These are phyloP conservation scores for Hanseniaspora meyeri DNA, from an alignment of 805 yeast species.

Conservation along the genomic window DNA sequence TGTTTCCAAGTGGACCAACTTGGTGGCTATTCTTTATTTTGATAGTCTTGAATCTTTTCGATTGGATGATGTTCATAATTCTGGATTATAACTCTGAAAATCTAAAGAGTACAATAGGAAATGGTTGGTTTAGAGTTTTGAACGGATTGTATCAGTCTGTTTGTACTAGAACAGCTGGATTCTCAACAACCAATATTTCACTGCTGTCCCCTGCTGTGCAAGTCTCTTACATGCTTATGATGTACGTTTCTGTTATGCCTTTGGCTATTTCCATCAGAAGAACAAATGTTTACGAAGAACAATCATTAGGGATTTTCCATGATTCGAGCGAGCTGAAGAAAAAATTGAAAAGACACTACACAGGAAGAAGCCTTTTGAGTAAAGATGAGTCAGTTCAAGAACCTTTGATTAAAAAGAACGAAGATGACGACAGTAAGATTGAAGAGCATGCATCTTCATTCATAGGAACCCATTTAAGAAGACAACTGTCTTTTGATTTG, in stretches of 20 bases:
- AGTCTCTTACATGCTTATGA: conserved; percentile 88
- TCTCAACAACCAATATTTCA: conserved; percentile 58
- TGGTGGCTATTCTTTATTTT: conserved; percentile 84
- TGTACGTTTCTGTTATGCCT: conserved; percentile 95
- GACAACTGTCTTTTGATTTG: conserved; percentile 83
- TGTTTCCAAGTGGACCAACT: conserved; percentile 86
- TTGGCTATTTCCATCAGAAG: conserved; percentile 91
- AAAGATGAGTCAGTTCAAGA: background rate
- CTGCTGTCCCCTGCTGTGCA: conserved; percentile 79
- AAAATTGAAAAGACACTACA: background rate
- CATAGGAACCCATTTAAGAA: conserved; percentile 76
- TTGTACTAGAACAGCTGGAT: conserved; percentile 90
- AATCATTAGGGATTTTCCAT: conserved; percentile 65
- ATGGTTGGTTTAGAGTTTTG: conserved; percentile 40
- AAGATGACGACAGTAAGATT: conserved; percentile 17
- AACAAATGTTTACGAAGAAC: conserved; percentile 96
- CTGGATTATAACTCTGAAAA: conserved; percentile 51
- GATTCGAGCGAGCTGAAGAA: conserved; percentile 13
- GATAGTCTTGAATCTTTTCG: conserved; percentile 59
- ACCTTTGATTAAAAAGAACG: background rate
- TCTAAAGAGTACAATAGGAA: conserved; percentile 29
- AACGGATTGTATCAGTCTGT: conserved; percentile 86
- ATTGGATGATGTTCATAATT: conserved; percentile 66
- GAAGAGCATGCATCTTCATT: conserved; percentile 40
- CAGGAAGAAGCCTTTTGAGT: background rate